Conservation (phyloP, 805 yeast genomes). For the Aciculoconidium aculeatum region DNA sequence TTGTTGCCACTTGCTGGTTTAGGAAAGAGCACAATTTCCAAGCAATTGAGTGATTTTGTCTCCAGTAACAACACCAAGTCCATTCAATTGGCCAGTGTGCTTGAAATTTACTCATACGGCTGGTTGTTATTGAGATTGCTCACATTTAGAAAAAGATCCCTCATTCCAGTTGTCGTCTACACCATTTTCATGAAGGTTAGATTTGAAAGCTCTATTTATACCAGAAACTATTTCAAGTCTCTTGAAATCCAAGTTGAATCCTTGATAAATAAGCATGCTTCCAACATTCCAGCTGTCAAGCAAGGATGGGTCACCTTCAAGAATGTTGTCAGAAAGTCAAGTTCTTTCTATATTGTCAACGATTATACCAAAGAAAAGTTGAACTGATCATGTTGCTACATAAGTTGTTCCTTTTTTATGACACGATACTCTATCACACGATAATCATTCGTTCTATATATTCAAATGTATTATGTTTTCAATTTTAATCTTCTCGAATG, state of each 20-base stretch:
- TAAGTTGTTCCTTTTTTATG: no score
- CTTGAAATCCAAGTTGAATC: slow-evolving; percentile 51
- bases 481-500: no score
- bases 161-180: slow-evolving; percentile 51
- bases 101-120: slow-evolving; percentile 39
- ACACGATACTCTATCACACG: no score
- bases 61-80: slow-evolving; percentile 31
- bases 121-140: slow-evolving; percentile 47
- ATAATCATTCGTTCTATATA: not conserved
- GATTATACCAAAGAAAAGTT: slow-evolving; percentile 32
- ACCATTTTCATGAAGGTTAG: slow-evolving; percentile 67
- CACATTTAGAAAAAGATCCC: slow-evolving; percentile 57
- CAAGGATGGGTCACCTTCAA: slow-evolving; percentile 33
- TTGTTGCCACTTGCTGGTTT: slow-evolving; percentile 59
- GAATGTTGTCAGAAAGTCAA: slow-evolving; percentile 24
- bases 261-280: slow-evolving; percentile 18
- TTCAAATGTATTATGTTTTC: slow-evolving; percentile 1
- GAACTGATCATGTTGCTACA: no score
- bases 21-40: slow-evolving; percentile 22
- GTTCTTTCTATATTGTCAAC: slow-evolving; percentile 25
- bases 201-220: slow-evolving; percentile 68
- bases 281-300: slow-evolving; percentile 27
- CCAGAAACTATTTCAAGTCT: slow-evolving; percentile 60
- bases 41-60: slow-evolving; percentile 36
- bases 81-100: slow-evolving; percentile 33